A percentile compares a stretch with the other conserved stretches of the same genome.
Evolutionary conservation across 2,329 filamentous ascomycete genomes (phyloP).

Genomic region (Macrophomina pseudophaseolina): DNA sequence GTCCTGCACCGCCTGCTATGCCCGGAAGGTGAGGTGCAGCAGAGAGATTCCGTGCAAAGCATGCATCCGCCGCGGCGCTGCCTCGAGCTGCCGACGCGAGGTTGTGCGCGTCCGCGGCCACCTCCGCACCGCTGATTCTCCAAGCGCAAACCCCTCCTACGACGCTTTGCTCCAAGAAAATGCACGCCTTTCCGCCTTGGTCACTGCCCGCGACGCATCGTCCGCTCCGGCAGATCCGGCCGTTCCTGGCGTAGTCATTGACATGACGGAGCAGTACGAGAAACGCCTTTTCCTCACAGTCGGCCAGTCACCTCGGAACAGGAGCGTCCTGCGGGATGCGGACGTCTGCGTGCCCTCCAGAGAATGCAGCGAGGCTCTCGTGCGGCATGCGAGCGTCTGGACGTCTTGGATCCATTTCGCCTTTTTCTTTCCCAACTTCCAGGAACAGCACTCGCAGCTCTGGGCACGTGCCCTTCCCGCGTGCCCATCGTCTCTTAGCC

Average conservation of each 20-base stretch:
- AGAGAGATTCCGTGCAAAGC: conserved; percentile 28
- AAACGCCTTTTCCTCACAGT: conserved; percentile 27
- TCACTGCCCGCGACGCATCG: conserved; percentile 16
- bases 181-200: conserved; percentile 26
- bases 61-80: conserved; percentile 28
- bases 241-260: neutral
- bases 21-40: conserved; percentile 30
- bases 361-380: conserved; percentile 25
- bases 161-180: conserved; percentile 29
- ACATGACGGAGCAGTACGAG: conserved; percentile 30
- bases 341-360: conserved; percentile 26
- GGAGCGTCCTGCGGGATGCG: conserved; percentile 22
- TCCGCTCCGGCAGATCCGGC: neutral
- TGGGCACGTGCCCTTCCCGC: conserved; percentile 19
- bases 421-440: conserved; percentile 29
- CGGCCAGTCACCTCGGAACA: conserved; percentile 13
- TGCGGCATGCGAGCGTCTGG: conserved; percentile 28
- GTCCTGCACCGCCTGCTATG: conserved; percentile 29
- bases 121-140: conserved; percentile 27
- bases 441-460: conserved; percentile 25
- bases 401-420: conserved; percentile 30
- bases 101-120: conserved; percentile 29
- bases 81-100: conserved; percentile 28
- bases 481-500: neutral
- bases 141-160: conserved; percentile 23